Percentiles rank a stretch among this genome's conserved stretches.
These are phyloP conservation scores for Gracilaria domingensis DNA, from an alignment of 23 red algal species.

Conservation along the genomic window DNA sequence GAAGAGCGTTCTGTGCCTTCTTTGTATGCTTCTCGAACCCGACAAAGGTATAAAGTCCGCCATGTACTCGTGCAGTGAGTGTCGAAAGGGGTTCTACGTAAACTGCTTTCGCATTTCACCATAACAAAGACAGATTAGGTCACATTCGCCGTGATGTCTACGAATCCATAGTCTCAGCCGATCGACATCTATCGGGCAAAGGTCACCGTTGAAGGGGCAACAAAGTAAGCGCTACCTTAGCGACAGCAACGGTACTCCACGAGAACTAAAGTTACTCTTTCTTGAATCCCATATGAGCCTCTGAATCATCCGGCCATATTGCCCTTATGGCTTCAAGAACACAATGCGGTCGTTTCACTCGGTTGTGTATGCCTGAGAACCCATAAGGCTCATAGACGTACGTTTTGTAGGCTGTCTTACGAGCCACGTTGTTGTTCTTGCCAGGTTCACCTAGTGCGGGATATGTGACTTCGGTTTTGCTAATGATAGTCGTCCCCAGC, in stretches of 20 bases:
- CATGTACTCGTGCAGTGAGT: background rate
- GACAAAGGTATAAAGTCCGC: background rate
- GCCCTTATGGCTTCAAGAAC: background rate
- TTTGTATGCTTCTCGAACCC: background rate
- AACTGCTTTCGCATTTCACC: background rate
- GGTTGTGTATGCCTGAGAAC: background rate
- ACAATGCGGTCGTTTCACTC: background rate
- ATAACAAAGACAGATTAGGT: background rate
- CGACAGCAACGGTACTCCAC: background rate
- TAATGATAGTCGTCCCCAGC: background rate
- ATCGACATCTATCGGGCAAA: background rate
- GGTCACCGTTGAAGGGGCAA: background rate
- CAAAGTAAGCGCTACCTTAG: background rate
- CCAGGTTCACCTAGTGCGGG: background rate
- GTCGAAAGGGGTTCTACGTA: background rate
- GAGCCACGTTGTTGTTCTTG: background rate
- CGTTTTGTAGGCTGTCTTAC: background rate
- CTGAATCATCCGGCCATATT: background rate
- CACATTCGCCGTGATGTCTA: background rate
- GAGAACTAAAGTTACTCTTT: background rate
- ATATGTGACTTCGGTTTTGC: background rate
- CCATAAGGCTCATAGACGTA: background rate
- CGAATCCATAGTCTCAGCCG: background rate
- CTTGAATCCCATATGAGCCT: background rate
- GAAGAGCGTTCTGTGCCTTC: background rate